Evolutionary conservation across 2,329 filamentous ascomycete genomes (phyloP), one percentile per base, ranked within the genome.

Genomic region (Paramyrothecium sp.): DNA sequence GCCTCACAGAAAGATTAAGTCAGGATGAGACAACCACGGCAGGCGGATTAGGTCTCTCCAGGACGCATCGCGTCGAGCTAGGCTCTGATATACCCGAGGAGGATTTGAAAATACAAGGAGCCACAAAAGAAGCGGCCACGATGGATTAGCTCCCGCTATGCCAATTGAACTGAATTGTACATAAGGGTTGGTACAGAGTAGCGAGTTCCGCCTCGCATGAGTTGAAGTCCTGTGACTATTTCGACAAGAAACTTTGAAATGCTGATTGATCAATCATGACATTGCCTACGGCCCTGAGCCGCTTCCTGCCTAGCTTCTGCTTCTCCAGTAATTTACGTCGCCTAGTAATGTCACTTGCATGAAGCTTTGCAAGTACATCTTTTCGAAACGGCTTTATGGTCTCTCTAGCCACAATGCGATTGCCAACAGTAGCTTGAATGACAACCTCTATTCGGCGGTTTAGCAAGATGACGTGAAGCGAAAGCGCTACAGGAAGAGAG

Each of bases 351-450:
- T 99, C 95, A 60, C 89, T 90, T 1, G 95, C 95, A 70, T 99
- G 96, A 56, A 99, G 78, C 75, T 98, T 98, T 8, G 89, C 89
- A 56, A 97, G 76, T 3, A 99, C 95, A 66, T 99, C 95, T 73
- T 99, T 99, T 51, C 95, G 83, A 74, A 96, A 99, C 0, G 95
- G 92, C 78, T 98, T 98, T 71, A 99, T 88, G 0, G 93, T 97
- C 71, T 98, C 95, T 68, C 95, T 82, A 0, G 95, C 95, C 3
- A 99, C 85, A 54, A 99, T 88, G 53, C 89, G 85, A 64, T 86
- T 87, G 3, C 93, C 94, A 0, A 90, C 89, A 0, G 90, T 89
- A 3, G 95, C 94, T 74, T 99, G 95, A 61, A 99, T 98, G 56
- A 98, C 81, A 21, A 99, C 87, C 76, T 99, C 95, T 78, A 30